Conservation (phyloP, 202 grass and related monocot genomes). For the Schoenoplectus triqueter region DNA sequence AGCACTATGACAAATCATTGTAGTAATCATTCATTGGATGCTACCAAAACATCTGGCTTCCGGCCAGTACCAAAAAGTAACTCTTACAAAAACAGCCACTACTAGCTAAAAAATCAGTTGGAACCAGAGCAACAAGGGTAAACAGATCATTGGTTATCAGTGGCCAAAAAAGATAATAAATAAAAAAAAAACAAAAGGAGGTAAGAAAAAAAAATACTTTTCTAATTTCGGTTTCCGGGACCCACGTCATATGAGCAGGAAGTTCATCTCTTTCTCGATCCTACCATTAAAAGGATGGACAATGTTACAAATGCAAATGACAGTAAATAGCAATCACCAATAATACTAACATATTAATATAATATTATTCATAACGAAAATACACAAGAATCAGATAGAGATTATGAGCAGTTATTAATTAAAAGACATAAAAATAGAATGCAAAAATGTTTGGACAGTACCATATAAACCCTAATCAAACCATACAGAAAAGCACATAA, state of each 20-base stretch:
- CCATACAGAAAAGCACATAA: not conserved
- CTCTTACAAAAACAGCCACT: not conserved
- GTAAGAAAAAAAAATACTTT: conserved; percentile 50
- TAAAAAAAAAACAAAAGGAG: conserved; percentile 21
- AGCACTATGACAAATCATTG: not conserved
- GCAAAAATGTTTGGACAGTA: not conserved
- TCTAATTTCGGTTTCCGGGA: conserved; percentile 91
- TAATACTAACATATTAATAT: not conserved
- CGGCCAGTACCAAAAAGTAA: not conserved
- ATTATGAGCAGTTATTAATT: not conserved
- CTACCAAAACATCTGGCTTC: not conserved
- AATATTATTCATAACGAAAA: not conserved
- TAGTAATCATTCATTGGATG: not conserved
- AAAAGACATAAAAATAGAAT: not conserved
- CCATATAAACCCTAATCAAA: not conserved
- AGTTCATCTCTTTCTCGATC: conserved; percentile 92
- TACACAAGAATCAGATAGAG: not conserved
- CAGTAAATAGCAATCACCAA: not conserved
- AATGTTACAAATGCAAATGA: not conserved
- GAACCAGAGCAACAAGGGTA: not conserved
- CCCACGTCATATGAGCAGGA: conserved; percentile 83
- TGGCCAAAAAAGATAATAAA: conserved; percentile 3
- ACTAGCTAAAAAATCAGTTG: not conserved
- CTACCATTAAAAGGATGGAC: conserved; percentile 35
- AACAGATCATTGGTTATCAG: no score